Conservation (phyloP, 2,329 filamentous ascomycete genomes). For the Pochonia chlamydosporia region DNA sequence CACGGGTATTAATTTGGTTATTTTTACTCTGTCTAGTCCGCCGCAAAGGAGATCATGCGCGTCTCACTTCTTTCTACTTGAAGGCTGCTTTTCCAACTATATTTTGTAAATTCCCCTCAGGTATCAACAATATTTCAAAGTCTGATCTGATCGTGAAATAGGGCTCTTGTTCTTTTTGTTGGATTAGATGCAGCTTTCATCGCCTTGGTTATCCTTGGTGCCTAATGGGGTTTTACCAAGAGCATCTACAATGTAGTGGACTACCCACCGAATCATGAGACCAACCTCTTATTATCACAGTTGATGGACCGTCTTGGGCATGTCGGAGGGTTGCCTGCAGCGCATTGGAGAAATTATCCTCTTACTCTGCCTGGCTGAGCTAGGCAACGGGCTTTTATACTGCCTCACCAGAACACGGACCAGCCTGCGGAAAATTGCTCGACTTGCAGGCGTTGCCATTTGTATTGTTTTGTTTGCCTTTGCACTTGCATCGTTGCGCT, state of each 20-base stretch:
- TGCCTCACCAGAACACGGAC: not conserved
- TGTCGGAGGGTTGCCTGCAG: not conserved
- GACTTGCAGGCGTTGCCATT: not conserved
- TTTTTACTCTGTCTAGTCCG: not conserved
- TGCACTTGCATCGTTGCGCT: not conserved
- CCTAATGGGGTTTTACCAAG: not conserved
- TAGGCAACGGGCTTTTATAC: not conserved
- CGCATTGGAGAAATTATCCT: not conserved
- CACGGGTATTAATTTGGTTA: not conserved
- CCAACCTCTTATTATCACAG: not conserved
- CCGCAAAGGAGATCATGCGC: not conserved
- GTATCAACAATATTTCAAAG: not conserved
- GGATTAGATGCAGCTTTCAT: not conserved
- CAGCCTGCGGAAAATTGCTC: not conserved
- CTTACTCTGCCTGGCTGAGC: not conserved
- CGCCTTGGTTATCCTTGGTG: not conserved
- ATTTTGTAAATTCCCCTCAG: not conserved
- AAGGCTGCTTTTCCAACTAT: not conserved
- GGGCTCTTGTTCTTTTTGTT: not conserved
- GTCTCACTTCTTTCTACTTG: not conserved
- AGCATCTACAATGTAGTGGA: not conserved
- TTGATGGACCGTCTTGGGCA: not conserved
- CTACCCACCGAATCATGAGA: not conserved
- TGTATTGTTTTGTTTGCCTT: not conserved
- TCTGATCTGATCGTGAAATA: not conserved